Evolutionary conservation across 2,329 filamentous ascomycete genomes (phyloP).

Genomic region (Nothophaeocryptopus gaeumannii): DNA sequence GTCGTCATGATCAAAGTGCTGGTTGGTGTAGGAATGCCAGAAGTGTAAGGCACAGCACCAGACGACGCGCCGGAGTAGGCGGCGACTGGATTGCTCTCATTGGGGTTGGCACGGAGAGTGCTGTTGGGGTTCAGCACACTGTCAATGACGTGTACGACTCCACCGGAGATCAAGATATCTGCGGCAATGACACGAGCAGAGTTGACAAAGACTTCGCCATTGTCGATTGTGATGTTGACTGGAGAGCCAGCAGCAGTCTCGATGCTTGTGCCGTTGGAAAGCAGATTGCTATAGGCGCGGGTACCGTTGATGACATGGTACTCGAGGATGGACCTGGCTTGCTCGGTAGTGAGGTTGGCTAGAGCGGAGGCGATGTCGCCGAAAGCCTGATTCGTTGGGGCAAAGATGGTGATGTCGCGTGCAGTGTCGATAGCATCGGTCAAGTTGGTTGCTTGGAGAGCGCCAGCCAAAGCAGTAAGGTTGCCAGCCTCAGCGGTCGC

Average conservation of each 20-base stretch:
- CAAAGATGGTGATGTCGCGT: conserved; percentile 61
- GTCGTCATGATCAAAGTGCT: conserved; percentile 23
- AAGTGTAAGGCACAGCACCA: conserved; percentile 55
- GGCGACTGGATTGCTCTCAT: conserved; percentile 43
- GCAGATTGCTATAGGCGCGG: conserved; percentile 51
- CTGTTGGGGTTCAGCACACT: conserved; percentile 59
- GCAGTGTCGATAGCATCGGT: conserved; percentile 41
- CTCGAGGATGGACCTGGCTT: conserved; percentile 54
- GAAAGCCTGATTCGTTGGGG: conserved; percentile 61
- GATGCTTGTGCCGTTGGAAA: conserved; percentile 39
- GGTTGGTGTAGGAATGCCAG: conserved; percentile 46
- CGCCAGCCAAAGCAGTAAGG: conserved; percentile 43
- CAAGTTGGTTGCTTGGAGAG: conserved; percentile 41
- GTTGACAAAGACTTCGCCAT: conserved; percentile 45
- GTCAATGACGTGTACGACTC: conserved; percentile 54
- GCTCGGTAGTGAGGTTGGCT: conserved; percentile 45
- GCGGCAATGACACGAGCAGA: conserved; percentile 41
- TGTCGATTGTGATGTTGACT: conserved; percentile 41
- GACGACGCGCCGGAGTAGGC: conserved; percentile 56
- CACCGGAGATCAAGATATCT: conserved; percentile 45
- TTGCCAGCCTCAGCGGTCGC: conserved; percentile 22
- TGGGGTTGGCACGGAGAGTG: conserved; percentile 42
- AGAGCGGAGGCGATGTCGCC: conserved; percentile 54
- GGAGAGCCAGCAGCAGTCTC: conserved; percentile 38
- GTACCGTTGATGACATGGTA: conserved; percentile 63